Evolutionary conservation across 192 early-diverging fungal species (phyloP).

Genomic region (Oehlia diaphana): DNA sequence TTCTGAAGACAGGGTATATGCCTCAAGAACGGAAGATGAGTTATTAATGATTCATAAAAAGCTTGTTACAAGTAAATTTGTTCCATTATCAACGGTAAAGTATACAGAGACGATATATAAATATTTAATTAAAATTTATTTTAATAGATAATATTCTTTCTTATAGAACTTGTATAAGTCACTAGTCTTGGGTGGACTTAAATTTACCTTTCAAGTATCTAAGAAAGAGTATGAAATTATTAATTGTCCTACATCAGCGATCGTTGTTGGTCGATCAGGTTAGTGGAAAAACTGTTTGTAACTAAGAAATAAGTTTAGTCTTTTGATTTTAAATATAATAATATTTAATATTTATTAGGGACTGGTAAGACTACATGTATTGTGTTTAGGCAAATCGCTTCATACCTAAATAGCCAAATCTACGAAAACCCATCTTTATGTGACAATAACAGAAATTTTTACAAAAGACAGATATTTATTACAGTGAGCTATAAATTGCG

Average conservation of each 20-base stretch:
- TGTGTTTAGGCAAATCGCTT: background rate
- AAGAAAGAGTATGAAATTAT: constrained; percentile 22
- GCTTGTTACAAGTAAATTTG: constrained; percentile 22
- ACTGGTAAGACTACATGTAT: constrained; percentile 22
- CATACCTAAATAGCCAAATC: background rate
- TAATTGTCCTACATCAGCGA: constrained; percentile 11
- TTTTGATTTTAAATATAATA: no score
- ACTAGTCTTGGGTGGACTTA: background rate
- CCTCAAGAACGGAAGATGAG: constrained; percentile 8
- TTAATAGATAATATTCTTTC: background rate
- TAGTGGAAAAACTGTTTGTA: background rate
- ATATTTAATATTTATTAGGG: background rate
- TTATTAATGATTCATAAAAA: constrained; percentile 16
- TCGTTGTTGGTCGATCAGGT: constrained; percentile 26
- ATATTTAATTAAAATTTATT: background rate
- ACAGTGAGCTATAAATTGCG: background rate
- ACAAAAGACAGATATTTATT: constrained; percentile 27
- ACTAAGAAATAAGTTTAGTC: background rate
- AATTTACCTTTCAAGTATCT: constrained; percentile 23
- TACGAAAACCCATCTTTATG: background rate
- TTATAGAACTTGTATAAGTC: constrained; percentile 22
- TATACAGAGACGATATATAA: no score
- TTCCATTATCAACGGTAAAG: constrained; percentile 28
- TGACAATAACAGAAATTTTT: background rate
- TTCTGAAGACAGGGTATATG: background rate